Evolutionary conservation across 2,329 filamentous ascomycete genomes (phyloP).

Genomic region (Colletotrichum chlorophyti): DNA sequence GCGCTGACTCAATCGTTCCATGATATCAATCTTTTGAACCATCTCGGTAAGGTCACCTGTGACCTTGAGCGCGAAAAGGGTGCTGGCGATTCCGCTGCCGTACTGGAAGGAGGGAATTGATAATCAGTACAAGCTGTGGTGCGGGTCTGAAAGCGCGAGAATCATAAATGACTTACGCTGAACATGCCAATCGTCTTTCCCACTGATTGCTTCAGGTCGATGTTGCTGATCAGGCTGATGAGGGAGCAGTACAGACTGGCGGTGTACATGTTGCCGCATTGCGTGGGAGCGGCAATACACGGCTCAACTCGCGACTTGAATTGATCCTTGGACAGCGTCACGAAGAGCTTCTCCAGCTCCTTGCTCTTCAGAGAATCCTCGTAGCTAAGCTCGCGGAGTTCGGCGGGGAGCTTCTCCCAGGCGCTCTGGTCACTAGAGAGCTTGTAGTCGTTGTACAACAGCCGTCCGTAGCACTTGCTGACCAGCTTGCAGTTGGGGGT

Average conservation of each 20-base stretch:
- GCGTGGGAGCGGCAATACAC: background rate
- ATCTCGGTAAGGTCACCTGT: conserved; percentile 7
- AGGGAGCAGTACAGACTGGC: conserved; percentile 65
- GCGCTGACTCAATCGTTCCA: conserved; percentile 2
- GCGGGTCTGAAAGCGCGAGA: background rate
- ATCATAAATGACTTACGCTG: background rate
- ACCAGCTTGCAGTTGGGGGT: conserved; percentile 15
- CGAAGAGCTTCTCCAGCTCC: conserved; percentile 5
- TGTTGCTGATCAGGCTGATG: conserved; percentile 58
- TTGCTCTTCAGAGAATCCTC: conserved; percentile 8
- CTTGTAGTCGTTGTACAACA: conserved; percentile 3
- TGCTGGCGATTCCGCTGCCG: conserved; percentile 11
- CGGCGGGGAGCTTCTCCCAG: background rate
- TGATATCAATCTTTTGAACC: conserved; percentile 13
- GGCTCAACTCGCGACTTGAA: conserved; percentile 1
- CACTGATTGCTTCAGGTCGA: conserved; percentile 36
- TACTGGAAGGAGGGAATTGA: background rate
- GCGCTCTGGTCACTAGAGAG: background rate
- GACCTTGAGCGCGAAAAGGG: conserved; percentile 12
- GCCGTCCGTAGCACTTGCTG: conserved; percentile 6
- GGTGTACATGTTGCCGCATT: conserved; percentile 58
- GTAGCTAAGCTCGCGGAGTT: background rate
- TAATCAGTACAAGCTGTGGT: background rate
- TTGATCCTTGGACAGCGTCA: background rate
- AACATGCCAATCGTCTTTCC: conserved; percentile 19